Evolutionary conservation across 768 basidiomycete species (phyloP), one percentile per base, ranked within the genome.

Genomic region (Suillus decipiens): DNA sequence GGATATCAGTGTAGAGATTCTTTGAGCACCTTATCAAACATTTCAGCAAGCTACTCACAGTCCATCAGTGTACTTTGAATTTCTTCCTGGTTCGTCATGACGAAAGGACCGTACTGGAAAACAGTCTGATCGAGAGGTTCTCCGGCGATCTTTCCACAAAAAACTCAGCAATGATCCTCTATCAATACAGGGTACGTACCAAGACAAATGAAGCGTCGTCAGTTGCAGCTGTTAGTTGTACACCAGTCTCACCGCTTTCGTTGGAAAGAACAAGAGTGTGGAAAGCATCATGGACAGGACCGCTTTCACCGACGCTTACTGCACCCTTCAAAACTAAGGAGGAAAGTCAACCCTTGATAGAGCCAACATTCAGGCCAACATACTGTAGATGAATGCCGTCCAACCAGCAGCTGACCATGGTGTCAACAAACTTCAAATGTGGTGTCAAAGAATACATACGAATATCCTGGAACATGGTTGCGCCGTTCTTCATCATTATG

Each of bases 41-140:
- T 22, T 11, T 24, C 36, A 55, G n/a, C 33, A 8, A 53, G 51
- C 33, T 37, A 73, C 81, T 79, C 74, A 90, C 89, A 96, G 69
- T 98, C 96, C 34, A 84, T 69, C 64, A 99, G 76, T 1, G 96
- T 93, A 72, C 89, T 81, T 70, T 89, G 84, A 41, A 96, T 92
- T 70, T 95, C 95, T 64, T 89, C 85, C 31, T 81, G 80, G 2
- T 83, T 86, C 11, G 90, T 95, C 86, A 96, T 89, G 17, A 96
- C 95, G 70, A 93, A 92, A 8, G 92, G 92, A 5, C 90, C 92
- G 66, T 93, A 88, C 70, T 96, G 95, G 64, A 92, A 83, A 12
- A 98, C 92, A 1, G 86, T 82, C 74, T 98, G 95, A 65, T 95
- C 86, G 5, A 98, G 82, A 15, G 95, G 94, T 76, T 95, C 91